Percentiles rank a stretch among this genome's conserved stretches.
Evolutionary conservation across 352 stramenopile genomes (phyloP).

Genomic region (Pythium coloratum): DNA sequence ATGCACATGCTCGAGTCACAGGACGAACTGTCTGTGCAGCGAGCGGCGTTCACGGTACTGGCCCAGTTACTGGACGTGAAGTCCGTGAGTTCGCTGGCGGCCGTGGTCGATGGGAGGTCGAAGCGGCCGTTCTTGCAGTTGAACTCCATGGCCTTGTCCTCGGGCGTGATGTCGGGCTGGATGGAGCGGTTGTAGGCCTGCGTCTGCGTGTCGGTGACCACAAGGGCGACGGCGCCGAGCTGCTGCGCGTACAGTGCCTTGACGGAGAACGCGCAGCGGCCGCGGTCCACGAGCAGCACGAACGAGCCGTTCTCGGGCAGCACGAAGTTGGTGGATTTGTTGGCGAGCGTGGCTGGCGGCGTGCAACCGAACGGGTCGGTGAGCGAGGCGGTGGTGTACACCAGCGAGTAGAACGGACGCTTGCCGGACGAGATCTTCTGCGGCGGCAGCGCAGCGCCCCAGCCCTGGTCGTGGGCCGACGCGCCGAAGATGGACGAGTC

Average conservation of each 20-base stretch:
- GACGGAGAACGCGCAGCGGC: conserved; percentile 67
- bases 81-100: conserved; percentile 28
- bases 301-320: conserved; percentile 36
- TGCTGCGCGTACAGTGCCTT: conserved; percentile 74
- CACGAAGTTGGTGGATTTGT: conserved; percentile 14
- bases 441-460: conserved; percentile 48
- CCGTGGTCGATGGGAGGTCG: conserved; percentile 21
- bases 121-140: conserved; percentile 53
- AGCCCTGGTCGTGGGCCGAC: conserved; percentile 44
- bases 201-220: conserved; percentile 74
- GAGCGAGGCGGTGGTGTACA: conserved; percentile 47
- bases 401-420: conserved; percentile 46
- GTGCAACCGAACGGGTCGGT: conserved; percentile 57
- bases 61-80: conserved; percentile 33
- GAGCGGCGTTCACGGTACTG: conserved; percentile 39
- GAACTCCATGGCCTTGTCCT: conserved; percentile 52
- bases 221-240: conserved; percentile 60
- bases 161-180: conserved; percentile 27
- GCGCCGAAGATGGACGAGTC: conserved; percentile 62
- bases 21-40: conserved; percentile 37
- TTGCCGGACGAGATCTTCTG: conserved; percentile 47
- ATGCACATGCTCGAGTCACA: conserved; percentile 69
- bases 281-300: conserved; percentile 72
- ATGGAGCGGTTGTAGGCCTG: conserved; percentile 69
- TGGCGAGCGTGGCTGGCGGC: conserved; percentile 32